Conservation (phyloP, 805 yeast species). For the Myxozyma geophila region DNA sequence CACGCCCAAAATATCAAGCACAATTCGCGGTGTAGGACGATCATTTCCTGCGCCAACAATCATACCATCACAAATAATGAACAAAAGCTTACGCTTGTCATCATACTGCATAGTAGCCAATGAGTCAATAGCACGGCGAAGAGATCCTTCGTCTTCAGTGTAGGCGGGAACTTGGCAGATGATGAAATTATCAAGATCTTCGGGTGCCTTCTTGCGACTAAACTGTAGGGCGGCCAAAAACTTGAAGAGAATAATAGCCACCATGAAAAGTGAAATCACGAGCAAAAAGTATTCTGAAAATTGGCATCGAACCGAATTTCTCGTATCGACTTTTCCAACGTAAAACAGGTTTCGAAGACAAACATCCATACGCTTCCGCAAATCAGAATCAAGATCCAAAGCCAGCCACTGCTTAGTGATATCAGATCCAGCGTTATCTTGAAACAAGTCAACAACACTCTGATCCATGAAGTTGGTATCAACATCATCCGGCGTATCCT, state of each 20-base stretch:
- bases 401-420: constrained; percentile 41
- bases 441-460: constrained; percentile 44
- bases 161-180: constrained; percentile 60
- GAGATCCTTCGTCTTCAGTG: constrained; percentile 61
- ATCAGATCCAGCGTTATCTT: constrained; percentile 46
- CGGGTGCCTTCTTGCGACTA: constrained; percentile 45
- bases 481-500: constrained; percentile 36
- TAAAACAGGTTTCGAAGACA: constrained; percentile 49
- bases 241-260: constrained; percentile 45
- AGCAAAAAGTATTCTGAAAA: constrained; percentile 52
- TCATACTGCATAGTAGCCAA: constrained; percentile 62
- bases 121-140: constrained; percentile 63
- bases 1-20: constrained; percentile 58
- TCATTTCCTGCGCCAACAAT: constrained; percentile 68
- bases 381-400: constrained; percentile 39
- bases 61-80: constrained; percentile 65
- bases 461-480: constrained; percentile 45
- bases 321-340: constrained; percentile 49
- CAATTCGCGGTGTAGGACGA: constrained; percentile 61
- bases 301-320: constrained; percentile 47
- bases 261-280: constrained; percentile 48
- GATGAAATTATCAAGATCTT: constrained; percentile 48
- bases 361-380: constrained; percentile 41
- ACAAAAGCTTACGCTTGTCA: constrained; percentile 60
- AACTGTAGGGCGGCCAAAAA: constrained; percentile 51